A percentile compares a stretch with the other conserved stretches of the same genome.
phyloP scores from a whole-genome alignment of 768 basidiomycete species.

The Rickenella mellea region DNA sequence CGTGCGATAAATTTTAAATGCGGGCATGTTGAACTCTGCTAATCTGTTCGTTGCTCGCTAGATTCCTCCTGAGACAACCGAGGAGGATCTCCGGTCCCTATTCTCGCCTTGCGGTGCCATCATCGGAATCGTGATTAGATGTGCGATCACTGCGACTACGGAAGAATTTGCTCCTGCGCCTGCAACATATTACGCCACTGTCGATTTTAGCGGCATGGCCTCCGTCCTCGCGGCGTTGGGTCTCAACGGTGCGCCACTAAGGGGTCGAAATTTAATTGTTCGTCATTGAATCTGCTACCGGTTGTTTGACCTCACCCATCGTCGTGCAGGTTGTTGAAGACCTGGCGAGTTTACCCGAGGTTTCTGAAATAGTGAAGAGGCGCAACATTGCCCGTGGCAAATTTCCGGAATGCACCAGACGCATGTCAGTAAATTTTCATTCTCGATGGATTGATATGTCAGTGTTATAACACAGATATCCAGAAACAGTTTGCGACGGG shows the following conservation, averaged over 20 bases:
- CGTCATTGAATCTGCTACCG: constrained; percentile 9
- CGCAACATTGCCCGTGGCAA: not conserved
- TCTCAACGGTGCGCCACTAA: constrained; percentile 26
- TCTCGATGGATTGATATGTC: no score
- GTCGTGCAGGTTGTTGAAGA: constrained; percentile 4
- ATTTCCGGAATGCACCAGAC: constrained; percentile 11
- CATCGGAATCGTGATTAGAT: constrained; percentile 17
- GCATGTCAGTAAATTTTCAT: constrained; percentile 20
- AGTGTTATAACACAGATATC: no score
- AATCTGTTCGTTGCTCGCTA: constrained; percentile 13
- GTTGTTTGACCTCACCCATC: not conserved
- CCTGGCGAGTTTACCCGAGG: constrained; percentile 5
- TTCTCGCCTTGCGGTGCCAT: constrained; percentile 19
- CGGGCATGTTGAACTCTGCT: constrained; percentile 17
- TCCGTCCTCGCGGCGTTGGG: constrained; percentile 33
- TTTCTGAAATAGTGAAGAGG: constrained; percentile 1
- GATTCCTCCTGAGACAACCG: constrained; percentile 13
- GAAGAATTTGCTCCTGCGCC: constrained; percentile 1
- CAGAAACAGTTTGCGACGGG: no score
- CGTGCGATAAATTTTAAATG: constrained; percentile 27
- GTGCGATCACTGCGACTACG: constrained; percentile 27
- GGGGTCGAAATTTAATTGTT: constrained; percentile 32
- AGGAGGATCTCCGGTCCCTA: constrained; percentile 9
- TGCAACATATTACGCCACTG: constrained; percentile 35
- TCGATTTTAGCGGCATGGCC: constrained; percentile 30